Evolutionary conservation across 257 asterid genomes (phyloP), one percentile per base, ranked within the genome.

Genomic region (Fraxinus quadrangulata): DNA sequence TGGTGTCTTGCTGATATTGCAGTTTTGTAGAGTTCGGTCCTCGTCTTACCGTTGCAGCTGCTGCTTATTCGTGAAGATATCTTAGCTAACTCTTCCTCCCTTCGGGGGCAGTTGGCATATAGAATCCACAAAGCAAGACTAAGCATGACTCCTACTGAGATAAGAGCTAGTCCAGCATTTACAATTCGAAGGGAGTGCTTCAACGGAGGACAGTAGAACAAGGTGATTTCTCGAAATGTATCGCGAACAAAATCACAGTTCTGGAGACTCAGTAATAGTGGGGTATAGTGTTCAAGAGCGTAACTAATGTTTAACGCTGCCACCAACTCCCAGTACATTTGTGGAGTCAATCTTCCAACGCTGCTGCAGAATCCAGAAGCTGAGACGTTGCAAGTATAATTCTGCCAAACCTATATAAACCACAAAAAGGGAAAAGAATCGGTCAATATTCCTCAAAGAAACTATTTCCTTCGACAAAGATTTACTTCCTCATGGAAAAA

Each of bases 31-130:
- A 80, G 77, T 10, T 70, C 51, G 67, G 81, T 45, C 51, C 33
- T 67, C 34, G 45, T 75, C 76, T 82, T 83, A 26, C 90, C 90
- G 12, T 80, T 77, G 88, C 94, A 88, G 81, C 96, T 75, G 36
- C 84, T 81, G 63, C 87, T 85, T 79, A 88, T 81, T 73, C 92
- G 80, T 0, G 82, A 80, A 24, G 94, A 83, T 12, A 92, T 78
- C 88, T 90, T 89, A 71, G 87, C 97, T 87, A 92, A 93, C 94
- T 85, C 98, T 81, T 93, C 99, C 97, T 89, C 98, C 97, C 97
- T 93, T 91, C 72, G 97, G 97, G 98, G 97, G 96, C 94, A 97
- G 98, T 96, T 93, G 30, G 94, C 97, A 61, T 96, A 96, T 4
- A 96, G 81, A 30, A 96, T 85, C 98, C 99, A 96, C 24, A 92